Conservation (phyloP, 2,329 filamentous ascomycete genomes). For the Fusarium udum region DNA sequence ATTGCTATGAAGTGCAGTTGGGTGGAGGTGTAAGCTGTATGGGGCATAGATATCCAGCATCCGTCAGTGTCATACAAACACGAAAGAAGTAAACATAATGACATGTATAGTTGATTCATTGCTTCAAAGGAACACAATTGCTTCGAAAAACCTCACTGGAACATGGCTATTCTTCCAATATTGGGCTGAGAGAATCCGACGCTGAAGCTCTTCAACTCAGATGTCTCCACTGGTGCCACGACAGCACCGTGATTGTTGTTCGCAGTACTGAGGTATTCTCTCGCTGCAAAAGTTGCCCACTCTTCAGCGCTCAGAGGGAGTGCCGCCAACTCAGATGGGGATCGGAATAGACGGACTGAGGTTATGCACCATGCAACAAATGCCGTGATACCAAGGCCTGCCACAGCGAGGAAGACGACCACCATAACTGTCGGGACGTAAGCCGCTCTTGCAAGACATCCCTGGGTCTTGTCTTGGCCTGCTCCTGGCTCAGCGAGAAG, state of each 20-base stretch:
- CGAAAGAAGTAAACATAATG: not conserved
- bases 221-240: not conserved
- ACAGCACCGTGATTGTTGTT: not conserved
- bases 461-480: not conserved
- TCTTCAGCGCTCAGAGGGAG: not conserved
- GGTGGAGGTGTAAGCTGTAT: constrained; percentile 4
- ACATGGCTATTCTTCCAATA: not conserved
- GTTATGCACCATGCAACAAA: not conserved
- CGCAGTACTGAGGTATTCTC: not conserved
- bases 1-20: not conserved
- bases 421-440: not conserved
- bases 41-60: not conserved
- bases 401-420: not conserved
- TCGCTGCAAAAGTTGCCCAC: not conserved
- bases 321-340: not conserved
- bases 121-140: not conserved
- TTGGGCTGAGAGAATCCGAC: not conserved
- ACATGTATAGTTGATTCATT: no score
- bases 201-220: not conserved
- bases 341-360: not conserved
- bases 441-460: not conserved
- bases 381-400: not conserved
- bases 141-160: not conserved
- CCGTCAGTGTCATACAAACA: not conserved
- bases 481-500: not conserved